These are phyloP conservation scores for Colletotrichum sublineola DNA, from an alignment of 2,329 filamentous ascomycete species.

Conservation along the genomic window DNA sequence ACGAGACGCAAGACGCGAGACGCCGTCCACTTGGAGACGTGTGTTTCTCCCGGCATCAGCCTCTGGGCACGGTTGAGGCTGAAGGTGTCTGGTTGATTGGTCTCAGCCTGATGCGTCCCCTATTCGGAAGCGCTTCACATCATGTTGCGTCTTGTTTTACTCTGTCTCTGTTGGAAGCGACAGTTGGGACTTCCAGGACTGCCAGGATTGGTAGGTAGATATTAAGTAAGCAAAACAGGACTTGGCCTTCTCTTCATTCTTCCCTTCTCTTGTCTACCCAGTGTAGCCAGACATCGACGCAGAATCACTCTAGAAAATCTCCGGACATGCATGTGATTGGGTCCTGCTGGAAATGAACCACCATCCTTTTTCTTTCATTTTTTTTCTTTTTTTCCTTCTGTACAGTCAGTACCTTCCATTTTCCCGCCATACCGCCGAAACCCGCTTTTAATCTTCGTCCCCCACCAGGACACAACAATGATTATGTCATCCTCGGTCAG, in stretches of 20 bases:
- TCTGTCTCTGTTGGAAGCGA: no score
- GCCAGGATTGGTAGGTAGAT: no score
- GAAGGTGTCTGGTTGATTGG: not conserved
- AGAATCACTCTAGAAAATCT: not conserved
- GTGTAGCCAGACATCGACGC: not conserved
- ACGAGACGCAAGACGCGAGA: not conserved
- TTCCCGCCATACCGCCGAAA: no score
- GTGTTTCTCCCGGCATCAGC: not conserved
- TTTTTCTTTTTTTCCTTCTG: not conserved
- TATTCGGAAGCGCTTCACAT: not conserved
- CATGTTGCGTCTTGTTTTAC: not conserved
- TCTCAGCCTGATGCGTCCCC: not conserved
- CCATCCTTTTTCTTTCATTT: not conserved
- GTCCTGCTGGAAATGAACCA: not conserved
- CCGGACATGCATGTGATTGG: not conserved
- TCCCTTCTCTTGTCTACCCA: not conserved
- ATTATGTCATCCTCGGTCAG: not conserved
- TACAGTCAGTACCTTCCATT: no score
- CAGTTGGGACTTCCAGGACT: not conserved
- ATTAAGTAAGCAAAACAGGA: no score
- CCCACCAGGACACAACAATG: no score
- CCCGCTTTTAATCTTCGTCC: not conserved
- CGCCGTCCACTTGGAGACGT: not conserved
- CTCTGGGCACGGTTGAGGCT: not conserved
- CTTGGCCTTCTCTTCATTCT: not conserved